Conservation (phyloP, 2,329 filamentous ascomycete species). For the Elsinoe fawcettii region DNA sequence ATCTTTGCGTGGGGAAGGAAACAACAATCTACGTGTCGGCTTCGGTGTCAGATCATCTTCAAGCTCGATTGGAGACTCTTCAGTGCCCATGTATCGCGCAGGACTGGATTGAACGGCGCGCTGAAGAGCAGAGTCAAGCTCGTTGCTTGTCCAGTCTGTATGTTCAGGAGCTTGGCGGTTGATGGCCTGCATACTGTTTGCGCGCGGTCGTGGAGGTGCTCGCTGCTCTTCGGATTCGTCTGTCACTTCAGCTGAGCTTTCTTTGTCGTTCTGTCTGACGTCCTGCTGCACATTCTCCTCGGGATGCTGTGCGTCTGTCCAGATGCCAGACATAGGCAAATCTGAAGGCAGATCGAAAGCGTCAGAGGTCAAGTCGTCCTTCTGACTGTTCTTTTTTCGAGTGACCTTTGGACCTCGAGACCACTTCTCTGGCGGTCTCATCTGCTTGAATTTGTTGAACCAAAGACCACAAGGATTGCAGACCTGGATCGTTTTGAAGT, state of each 20-base stretch:
- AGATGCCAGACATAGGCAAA: conserved; percentile 17
- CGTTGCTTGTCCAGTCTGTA: conserved; percentile 19
- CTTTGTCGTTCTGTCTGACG: neutral
- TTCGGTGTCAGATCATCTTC: conserved; percentile 48
- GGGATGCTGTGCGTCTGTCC: conserved; percentile 17
- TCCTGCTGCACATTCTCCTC: conserved; percentile 14
- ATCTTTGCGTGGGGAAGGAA: conserved; percentile 66
- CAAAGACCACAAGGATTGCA: conserved; percentile 97
- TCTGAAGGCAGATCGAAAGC: conserved; percentile 16
- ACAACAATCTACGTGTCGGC: conserved; percentile 63
- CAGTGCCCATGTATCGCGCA: conserved; percentile 42
- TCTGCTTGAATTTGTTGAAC: conserved; percentile 79
- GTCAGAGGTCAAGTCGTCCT: conserved; percentile 12
- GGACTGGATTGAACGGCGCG: conserved; percentile 57
- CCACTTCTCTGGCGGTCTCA: conserved; percentile 80
- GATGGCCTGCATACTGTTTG: conserved; percentile 41
- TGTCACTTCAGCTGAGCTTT: conserved; percentile 18
- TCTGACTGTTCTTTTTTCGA: conserved; percentile 29
- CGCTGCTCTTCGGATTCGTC: conserved; percentile 17
- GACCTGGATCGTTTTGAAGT: conserved; percentile 64
- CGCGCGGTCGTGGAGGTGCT: conserved; percentile 37
- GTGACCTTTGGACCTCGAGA: conserved; percentile 24
- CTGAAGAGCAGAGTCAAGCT: conserved; percentile 34
- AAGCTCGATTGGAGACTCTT: conserved; percentile 42
- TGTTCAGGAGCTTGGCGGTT: conserved; percentile 29